Conservation (phyloP, 2,329 filamentous ascomycete species). For the Curvularia sp. region DNA sequence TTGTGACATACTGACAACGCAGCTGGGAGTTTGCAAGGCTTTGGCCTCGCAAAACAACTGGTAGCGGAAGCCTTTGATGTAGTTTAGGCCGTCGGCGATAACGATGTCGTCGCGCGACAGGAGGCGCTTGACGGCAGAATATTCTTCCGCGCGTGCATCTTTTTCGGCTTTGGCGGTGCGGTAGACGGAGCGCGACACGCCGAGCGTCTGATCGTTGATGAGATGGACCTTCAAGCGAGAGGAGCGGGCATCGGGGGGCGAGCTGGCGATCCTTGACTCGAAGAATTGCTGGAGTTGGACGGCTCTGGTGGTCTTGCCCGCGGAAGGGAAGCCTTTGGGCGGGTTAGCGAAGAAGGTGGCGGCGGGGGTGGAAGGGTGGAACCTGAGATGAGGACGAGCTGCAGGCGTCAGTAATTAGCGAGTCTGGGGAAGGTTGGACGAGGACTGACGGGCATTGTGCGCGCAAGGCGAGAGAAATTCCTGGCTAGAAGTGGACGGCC, state of each 20-base stretch:
- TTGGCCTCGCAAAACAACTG: conserved; percentile 87
- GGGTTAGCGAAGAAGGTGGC: conserved; percentile 55
- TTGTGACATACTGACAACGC: conserved; percentile 63
- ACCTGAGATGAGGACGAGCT: conserved; percentile 67
- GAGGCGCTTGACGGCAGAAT: conserved; percentile 78
- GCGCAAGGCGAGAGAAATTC: conserved; percentile 6
- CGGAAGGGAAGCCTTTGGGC: conserved; percentile 68
- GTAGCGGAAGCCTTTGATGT: conserved; percentile 90
- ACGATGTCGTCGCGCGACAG: conserved; percentile 77
- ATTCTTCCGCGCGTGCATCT: conserved; percentile 77
- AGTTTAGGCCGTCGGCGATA: conserved; percentile 81
- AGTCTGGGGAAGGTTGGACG: conserved; percentile 17
- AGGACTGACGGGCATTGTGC: conserved; percentile 39
- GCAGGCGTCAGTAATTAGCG: conserved; percentile 30
- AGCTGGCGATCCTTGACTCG: conserved; percentile 62
- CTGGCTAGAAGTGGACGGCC: conserved; percentile 12
- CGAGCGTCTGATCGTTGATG: conserved; percentile 75
- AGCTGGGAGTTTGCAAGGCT: conserved; percentile 76
- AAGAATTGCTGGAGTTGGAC: conserved; percentile 72
- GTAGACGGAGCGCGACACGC: conserved; percentile 74
- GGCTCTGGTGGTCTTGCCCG: conserved; percentile 68
- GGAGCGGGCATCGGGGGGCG: conserved; percentile 53
- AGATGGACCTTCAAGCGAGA: conserved; percentile 71
- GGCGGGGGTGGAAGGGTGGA: conserved; percentile 10
- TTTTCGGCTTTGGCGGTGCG: conserved; percentile 81